A percentile compares a stretch with the other conserved stretches of the same genome.
phyloP scores from a whole-genome alignment of 176 grass and related monocot genomes.

The Lolium perenne region DNA sequence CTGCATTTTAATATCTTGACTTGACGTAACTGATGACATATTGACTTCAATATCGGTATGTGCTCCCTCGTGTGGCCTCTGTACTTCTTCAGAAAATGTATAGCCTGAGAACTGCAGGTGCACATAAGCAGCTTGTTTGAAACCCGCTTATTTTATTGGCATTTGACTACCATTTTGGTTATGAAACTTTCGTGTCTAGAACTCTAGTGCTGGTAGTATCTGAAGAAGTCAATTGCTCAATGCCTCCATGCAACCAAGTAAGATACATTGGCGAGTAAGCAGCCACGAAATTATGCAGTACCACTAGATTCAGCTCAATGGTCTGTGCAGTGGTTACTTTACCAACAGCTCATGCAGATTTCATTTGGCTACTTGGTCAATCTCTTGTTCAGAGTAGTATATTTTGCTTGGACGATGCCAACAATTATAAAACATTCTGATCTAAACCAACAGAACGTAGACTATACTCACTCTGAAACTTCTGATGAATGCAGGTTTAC shows the following conservation, averaged over 20 bases:
- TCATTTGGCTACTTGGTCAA: background rate
- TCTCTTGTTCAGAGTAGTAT: background rate
- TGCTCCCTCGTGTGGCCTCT: background rate
- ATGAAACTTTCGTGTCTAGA: too few relatives aligned
- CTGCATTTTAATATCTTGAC: conserved; percentile 7
- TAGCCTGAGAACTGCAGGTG: conserved; percentile 18
- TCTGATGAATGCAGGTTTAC: too few relatives aligned
- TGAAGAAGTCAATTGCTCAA: too few relatives aligned
- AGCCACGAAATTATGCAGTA: background rate
- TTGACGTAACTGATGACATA: conserved; percentile 23
- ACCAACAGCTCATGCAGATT: background rate
- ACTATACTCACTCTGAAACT: too few relatives aligned
- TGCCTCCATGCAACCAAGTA: too few relatives aligned
- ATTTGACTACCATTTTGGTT: too few relatives aligned
- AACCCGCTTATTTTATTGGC: too few relatives aligned
- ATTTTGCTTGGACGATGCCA: background rate
- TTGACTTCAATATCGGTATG: background rate
- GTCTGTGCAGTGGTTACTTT: background rate
- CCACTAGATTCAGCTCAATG: conserved; percentile 15
- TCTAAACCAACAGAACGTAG: too few relatives aligned
- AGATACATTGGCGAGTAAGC: background rate
- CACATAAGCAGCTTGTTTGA: background rate
- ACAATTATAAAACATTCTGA: too few relatives aligned
- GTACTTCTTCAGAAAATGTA: background rate
- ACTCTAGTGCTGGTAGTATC: too few relatives aligned